Evolutionary conservation across 306 rosid species (phyloP).

Genomic region (Pterocarpus santalinus): DNA sequence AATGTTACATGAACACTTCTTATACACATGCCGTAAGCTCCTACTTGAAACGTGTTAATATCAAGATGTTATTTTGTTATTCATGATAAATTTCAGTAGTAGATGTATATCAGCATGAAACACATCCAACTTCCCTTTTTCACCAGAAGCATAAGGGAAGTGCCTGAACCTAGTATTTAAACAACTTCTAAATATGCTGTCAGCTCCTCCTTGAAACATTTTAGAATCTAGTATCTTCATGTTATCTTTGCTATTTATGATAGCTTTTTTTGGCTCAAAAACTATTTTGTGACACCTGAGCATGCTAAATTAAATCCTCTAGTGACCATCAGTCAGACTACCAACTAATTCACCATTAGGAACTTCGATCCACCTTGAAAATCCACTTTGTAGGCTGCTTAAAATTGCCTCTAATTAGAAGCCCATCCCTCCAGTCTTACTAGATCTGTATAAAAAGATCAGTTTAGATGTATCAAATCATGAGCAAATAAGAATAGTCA

Average conservation of each 20-base stretch:
- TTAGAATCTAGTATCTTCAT: neutral
- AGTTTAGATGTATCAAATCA: slow-evolving; percentile 38
- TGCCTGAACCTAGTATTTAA: neutral
- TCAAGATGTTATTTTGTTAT: neutral
- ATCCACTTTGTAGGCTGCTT: slow-evolving; percentile 20
- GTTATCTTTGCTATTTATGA: slow-evolving; percentile 6
- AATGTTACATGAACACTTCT: neutral
- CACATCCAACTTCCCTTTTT: neutral
- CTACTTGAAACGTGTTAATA: slow-evolving; percentile 1
- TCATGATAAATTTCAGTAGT: slow-evolving; percentile 4
- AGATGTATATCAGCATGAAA: neutral
- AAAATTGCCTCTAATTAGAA: slow-evolving; percentile 26
- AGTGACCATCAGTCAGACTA: slow-evolving; percentile 37
- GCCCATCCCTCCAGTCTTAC: slow-evolving; percentile 12
- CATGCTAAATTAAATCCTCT: slow-evolving; percentile 31
- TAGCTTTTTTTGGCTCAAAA: slow-evolving; percentile 16
- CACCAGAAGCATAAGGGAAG: neutral
- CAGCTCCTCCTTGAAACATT: slow-evolving; percentile 28
- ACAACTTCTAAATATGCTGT: slow-evolving; percentile 10
- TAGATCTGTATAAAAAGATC: slow-evolving; percentile 39
- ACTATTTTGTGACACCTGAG: neutral
- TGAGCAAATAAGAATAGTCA: slow-evolving; percentile 7
- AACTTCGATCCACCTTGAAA: slow-evolving; percentile 34
- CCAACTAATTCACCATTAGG: slow-evolving; percentile 31
- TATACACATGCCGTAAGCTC: neutral